Percentiles rank a stretch among this genome's conserved stretches.
Evolutionary conservation across 2,329 filamentous ascomycete species (phyloP).

Genomic region (Arthrobotrys pseudoclavata): DNA sequence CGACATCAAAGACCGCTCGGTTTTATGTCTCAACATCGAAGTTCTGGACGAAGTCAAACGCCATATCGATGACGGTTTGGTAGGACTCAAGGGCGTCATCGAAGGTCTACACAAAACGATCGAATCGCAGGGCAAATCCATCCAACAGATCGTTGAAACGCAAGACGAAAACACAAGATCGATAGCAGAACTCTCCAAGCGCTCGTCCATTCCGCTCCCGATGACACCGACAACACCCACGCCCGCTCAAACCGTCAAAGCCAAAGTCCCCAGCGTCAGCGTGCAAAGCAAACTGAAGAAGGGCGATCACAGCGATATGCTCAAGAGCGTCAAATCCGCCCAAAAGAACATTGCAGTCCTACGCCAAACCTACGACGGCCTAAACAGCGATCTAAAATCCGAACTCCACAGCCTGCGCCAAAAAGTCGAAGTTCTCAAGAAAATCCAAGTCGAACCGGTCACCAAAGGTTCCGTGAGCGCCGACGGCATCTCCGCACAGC

Average conservation of each 20-base stretch:
- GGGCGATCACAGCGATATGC: slow-evolving; percentile 42
- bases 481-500: slow-evolving; percentile 79
- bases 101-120: slow-evolving; percentile 86
- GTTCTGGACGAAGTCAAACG: slow-evolving; percentile 94
- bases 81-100: slow-evolving; percentile 83
- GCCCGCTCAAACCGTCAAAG: slow-evolving; percentile 30
- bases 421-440: slow-evolving; percentile 50
- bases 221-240: slow-evolving; percentile 56
- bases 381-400: slow-evolving; percentile 45
- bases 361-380: slow-evolving; percentile 48
- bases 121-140: slow-evolving; percentile 82
- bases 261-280: not conserved
- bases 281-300: slow-evolving; percentile 38
- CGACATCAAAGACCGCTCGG: slow-evolving; percentile 94
- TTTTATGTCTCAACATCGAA: slow-evolving; percentile 94
- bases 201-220: slow-evolving; percentile 37
- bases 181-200: slow-evolving; percentile 71
- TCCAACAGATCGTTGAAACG: slow-evolving; percentile 88
- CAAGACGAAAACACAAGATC: slow-evolving; percentile 92
- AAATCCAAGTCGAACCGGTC: not conserved
- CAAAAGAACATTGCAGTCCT: slow-evolving; percentile 56
- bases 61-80: slow-evolving; percentile 93
- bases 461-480: slow-evolving; percentile 76
- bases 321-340: slow-evolving; percentile 52
- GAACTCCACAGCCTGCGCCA: slow-evolving; percentile 40